Evolutionary conservation across 1,284 basidiomycete genomes (phyloP).

Genomic region (Sporisorium exsertum): DNA sequence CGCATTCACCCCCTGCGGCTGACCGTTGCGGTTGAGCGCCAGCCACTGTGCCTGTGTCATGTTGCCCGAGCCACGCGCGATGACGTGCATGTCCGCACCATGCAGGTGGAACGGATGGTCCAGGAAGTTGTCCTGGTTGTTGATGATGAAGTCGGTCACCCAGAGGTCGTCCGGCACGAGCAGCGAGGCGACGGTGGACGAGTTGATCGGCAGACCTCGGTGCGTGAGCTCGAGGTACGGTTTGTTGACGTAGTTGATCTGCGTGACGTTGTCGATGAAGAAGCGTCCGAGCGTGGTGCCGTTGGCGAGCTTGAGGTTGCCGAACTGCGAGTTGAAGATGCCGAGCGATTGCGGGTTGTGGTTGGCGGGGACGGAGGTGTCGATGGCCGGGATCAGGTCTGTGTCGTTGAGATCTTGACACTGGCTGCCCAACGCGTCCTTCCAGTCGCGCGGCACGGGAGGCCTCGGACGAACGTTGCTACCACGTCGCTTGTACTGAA

Average conservation of each 20-base stretch:
- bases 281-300: slow-evolving; percentile 41
- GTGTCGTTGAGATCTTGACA: slow-evolving; percentile 47
- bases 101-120: slow-evolving; percentile 68
- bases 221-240: slow-evolving; percentile 52
- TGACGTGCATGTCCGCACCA: slow-evolving; percentile 57
- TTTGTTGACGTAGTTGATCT: slow-evolving; percentile 62
- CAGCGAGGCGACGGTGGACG: slow-evolving; percentile 34
- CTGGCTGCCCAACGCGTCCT: slow-evolving; percentile 21
- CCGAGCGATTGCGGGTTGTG: slow-evolving; percentile 25
- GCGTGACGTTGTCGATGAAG: slow-evolving; percentile 50
- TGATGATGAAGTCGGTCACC: slow-evolving; percentile 65
- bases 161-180: slow-evolving; percentile 41
- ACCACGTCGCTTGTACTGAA: slow-evolving; percentile 33
- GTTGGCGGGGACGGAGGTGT: slow-evolving; percentile 31
- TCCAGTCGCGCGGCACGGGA: slow-evolving; percentile 49
- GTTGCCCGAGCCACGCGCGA: slow-evolving; percentile 66
- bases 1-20: slow-evolving; percentile 3
- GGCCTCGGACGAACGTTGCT: slow-evolving; percentile 5
- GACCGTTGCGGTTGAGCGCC: slow-evolving; percentile 19
- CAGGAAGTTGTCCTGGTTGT: slow-evolving; percentile 66
- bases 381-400: slow-evolving; percentile 53
- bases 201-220: slow-evolving; percentile 30
- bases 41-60: slow-evolving; percentile 46
- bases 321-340: slow-evolving; percentile 48
- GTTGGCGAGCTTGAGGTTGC: slow-evolving; percentile 37